Evolutionary conservation across 805 yeast species (phyloP).

Genomic region (Starmerella asiatica): DNA sequence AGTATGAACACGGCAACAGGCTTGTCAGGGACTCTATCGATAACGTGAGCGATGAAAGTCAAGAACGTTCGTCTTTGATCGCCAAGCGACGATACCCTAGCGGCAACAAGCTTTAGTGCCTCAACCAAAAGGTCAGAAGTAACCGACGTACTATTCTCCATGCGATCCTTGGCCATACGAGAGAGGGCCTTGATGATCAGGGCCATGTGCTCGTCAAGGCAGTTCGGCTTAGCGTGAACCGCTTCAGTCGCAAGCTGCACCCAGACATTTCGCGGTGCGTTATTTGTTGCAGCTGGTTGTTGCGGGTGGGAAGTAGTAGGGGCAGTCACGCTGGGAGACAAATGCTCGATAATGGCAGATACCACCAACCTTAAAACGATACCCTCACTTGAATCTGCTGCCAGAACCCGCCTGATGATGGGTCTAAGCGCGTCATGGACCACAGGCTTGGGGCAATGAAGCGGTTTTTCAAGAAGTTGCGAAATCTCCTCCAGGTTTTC

Average conservation of each 20-base stretch:
- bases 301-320: not conserved
- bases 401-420: slow-evolving; percentile 35
- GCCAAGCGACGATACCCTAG: slow-evolving; percentile 73
- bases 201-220: slow-evolving; percentile 63
- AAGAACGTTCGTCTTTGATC: slow-evolving; percentile 86
- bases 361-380: slow-evolving; percentile 6
- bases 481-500: slow-evolving; percentile 57
- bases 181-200: slow-evolving; percentile 67
- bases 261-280: slow-evolving; percentile 33
- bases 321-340: slow-evolving; percentile 3
- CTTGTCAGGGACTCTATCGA: slow-evolving; percentile 75
- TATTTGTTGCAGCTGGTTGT: not conserved
- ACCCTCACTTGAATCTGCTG: slow-evolving; percentile 6
- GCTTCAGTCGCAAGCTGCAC: slow-evolving; percentile 55
- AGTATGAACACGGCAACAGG: slow-evolving; percentile 62
- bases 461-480: slow-evolving; percentile 61
- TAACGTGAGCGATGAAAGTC: slow-evolving; percentile 72
- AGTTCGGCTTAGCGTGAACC: slow-evolving; percentile 57
- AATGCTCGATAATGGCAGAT: slow-evolving; percentile 8
- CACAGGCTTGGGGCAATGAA: slow-evolving; percentile 71
- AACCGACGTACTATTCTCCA: slow-evolving; percentile 13
- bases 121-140: slow-evolving; percentile 43
- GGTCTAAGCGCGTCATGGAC: slow-evolving; percentile 73
- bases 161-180: slow-evolving; percentile 22
- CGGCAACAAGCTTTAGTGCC: slow-evolving; percentile 60